A percentile compares a stretch with the other conserved stretches of the same genome.
phyloP scores from a whole-genome alignment of 2,329 filamentous ascomycete genomes.

The Sporothrix inflata region DNA sequence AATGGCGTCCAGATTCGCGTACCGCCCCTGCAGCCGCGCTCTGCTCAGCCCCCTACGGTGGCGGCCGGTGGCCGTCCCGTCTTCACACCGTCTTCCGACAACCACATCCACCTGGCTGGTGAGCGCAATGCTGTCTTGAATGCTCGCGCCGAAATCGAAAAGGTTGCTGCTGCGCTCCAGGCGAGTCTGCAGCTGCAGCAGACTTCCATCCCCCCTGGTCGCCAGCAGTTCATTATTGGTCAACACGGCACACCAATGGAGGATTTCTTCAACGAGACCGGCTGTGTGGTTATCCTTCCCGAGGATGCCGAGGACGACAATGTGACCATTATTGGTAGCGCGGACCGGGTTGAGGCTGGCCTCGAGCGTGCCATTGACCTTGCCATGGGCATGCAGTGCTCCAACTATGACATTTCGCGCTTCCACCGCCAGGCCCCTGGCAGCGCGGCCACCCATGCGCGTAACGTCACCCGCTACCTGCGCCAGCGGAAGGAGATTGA shows the following conservation, averaged over 20 bases:
- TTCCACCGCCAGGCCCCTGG: slow-evolving; percentile 75
- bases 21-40: slow-evolving; percentile 78
- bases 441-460: slow-evolving; percentile 77
- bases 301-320: slow-evolving; percentile 77
- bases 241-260: slow-evolving; percentile 77
- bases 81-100: slow-evolving; percentile 72
- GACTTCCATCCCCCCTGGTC: slow-evolving; percentile 78
- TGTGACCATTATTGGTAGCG: slow-evolving; percentile 81
- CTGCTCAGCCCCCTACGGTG: slow-evolving; percentile 66
- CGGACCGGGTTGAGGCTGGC: slow-evolving; percentile 72
- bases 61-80: slow-evolving; percentile 64
- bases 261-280: slow-evolving; percentile 87
- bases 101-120: slow-evolving; percentile 82
- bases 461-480: slow-evolving; percentile 85
- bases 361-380: slow-evolving; percentile 85
- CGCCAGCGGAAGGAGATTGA: slow-evolving; percentile 79
- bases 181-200: slow-evolving; percentile 77
- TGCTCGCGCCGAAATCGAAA: slow-evolving; percentile 79
- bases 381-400: slow-evolving; percentile 83
- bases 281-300: slow-evolving; percentile 84
- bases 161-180: slow-evolving; percentile 73
- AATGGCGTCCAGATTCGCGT: slow-evolving; percentile 81
- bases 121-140: slow-evolving; percentile 82
- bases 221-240: slow-evolving; percentile 94
- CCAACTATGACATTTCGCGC: slow-evolving; percentile 78